Conservation (phyloP, 1,139 yeast genomes). For the Hemisphaericaspora lyxosophila region DNA sequence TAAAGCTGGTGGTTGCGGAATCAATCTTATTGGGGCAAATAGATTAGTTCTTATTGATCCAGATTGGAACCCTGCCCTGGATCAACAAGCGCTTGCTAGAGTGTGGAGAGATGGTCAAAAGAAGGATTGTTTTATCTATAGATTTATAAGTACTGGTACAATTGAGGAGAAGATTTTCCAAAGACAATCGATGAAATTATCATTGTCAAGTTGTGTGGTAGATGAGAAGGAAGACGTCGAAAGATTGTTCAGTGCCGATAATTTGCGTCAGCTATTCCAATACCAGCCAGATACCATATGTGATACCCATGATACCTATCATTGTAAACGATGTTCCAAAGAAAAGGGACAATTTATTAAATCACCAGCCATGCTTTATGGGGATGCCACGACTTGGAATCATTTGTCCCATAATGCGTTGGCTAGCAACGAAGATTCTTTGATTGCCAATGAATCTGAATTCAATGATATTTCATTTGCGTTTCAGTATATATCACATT, state of each 20-base stretch:
- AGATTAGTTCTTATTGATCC: slow-evolving; percentile 88
- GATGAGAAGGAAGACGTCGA: slow-evolving; percentile 97
- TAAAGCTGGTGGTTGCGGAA: slow-evolving; percentile 99
- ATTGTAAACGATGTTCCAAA: slow-evolving; percentile 77
- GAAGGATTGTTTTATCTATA: slow-evolving; percentile 91
- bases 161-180: slow-evolving; percentile 96
- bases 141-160: slow-evolving; percentile 92
- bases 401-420: slow-evolving; percentile 70
- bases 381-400: slow-evolving; percentile 98
- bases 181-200: slow-evolving; percentile 93
- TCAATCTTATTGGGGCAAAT: slow-evolving; percentile 94
- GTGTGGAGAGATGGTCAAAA: slow-evolving; percentile 99
- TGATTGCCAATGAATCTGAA: slow-evolving; percentile 70
- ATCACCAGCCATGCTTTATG: slow-evolving; percentile 90
- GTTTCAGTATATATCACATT: slow-evolving; percentile 90
- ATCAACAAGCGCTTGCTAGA: slow-evolving; percentile 96
- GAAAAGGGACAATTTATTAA: slow-evolving; percentile 57
- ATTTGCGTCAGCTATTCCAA: slow-evolving; percentile 71
- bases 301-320: slow-evolving; percentile 91
- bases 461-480: slow-evolving; percentile 78
- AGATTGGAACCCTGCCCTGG: slow-evolving; percentile 99
- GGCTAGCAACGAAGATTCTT: slow-evolving; percentile 66
- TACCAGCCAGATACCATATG: slow-evolving; percentile 69
- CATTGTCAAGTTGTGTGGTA: slow-evolving; percentile 91
- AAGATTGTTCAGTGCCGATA: slow-evolving; percentile 81